phyloP scores from a whole-genome alignment of 2,329 filamentous ascomycete genomes.

The Hypoxylon sp. region DNA sequence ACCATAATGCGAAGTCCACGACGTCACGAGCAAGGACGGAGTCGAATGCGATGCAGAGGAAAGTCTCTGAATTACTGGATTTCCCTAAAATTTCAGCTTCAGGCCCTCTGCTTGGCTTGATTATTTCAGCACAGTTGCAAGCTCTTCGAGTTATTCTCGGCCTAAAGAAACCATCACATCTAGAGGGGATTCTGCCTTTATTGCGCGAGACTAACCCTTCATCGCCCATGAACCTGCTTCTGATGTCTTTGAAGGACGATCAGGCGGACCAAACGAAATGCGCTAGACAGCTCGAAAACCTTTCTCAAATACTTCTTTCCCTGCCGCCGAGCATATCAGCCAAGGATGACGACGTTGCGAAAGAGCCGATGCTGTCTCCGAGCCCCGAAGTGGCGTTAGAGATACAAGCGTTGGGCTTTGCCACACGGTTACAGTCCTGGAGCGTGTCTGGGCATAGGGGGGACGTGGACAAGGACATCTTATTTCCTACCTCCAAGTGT shows the following conservation, averaged over 20 bases:
- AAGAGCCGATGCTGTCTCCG: constrained; percentile 62
- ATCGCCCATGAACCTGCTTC: constrained; percentile 67
- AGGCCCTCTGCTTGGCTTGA: constrained; percentile 57
- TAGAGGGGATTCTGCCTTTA: constrained; percentile 64
- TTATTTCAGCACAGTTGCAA: constrained; percentile 71
- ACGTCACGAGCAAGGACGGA: constrained; percentile 43
- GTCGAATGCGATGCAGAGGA: constrained; percentile 51
- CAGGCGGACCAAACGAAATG: constrained; percentile 63
- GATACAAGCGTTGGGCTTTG: constrained; percentile 70
- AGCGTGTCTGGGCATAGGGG: constrained; percentile 65
- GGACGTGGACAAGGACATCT: constrained; percentile 68
- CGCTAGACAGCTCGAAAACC: constrained; percentile 69
- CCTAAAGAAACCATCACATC: constrained; percentile 64
- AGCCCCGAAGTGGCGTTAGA: constrained; percentile 66
- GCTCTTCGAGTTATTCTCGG: constrained; percentile 69
- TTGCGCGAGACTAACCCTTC: constrained; percentile 60
- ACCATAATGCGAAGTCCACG: constrained; percentile 45
- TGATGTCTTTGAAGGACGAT: constrained; percentile 53
- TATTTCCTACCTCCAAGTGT: constrained; percentile 71
- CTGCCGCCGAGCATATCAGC: constrained; percentile 72
- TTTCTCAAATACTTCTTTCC: constrained; percentile 71
- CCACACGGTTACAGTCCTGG: constrained; percentile 71
- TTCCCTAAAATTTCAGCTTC: constrained; percentile 59
- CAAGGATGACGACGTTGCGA: constrained; percentile 65
- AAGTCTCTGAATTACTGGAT: constrained; percentile 67